Evolutionary conservation across 805 yeast species (phyloP).

Genomic region (Kodamaea lidongshanica): DNA sequence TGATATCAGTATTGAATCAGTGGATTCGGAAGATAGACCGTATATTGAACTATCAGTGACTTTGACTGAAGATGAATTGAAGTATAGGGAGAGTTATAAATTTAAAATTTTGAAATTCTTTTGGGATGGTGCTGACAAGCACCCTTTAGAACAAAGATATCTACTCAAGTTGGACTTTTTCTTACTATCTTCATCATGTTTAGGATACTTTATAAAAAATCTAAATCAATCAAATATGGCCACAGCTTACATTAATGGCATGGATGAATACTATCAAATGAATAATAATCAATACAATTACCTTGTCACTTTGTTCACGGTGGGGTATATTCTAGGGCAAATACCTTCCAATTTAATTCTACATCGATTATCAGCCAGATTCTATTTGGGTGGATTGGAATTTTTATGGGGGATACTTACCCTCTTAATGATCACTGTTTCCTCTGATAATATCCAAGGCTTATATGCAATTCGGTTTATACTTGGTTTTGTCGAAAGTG

Average conservation of each 20-base stretch:
- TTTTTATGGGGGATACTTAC: conserved; percentile 41
- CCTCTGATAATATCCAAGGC: conserved; percentile 15
- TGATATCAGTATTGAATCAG: conserved; percentile 3
- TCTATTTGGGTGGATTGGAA: conserved; percentile 40
- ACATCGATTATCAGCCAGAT: conserved; percentile 38
- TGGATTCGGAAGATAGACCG: conserved; percentile 9
- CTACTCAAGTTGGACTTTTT: conserved; percentile 29
- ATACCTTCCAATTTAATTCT: conserved; percentile 43
- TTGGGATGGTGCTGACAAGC: conserved; percentile 36
- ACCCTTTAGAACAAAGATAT: conserved; percentile 30
- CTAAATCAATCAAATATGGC: conserved; percentile 37
- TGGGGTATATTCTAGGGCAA: conserved; percentile 48
- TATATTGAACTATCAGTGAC: conserved; percentile 18
- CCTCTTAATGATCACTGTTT: conserved; percentile 28
- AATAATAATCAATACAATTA: conserved; percentile 40
- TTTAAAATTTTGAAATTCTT: conserved; percentile 21
- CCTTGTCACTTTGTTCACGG: conserved; percentile 40
- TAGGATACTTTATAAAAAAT: conserved; percentile 45
- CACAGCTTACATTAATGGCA: conserved; percentile 44
- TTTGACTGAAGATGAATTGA: conserved; percentile 16
- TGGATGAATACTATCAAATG: conserved; percentile 40
- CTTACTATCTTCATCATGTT: conserved; percentile 36
- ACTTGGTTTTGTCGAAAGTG: conserved; percentile 42
- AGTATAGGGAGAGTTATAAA: conserved; percentile 15
- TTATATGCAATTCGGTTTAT: conserved; percentile 31